A percentile compares a stretch with the other conserved stretches of the same genome.
Evolutionary conservation across 345 rosid genomes (phyloP).

Genomic region (Hibiscus syriacus): DNA sequence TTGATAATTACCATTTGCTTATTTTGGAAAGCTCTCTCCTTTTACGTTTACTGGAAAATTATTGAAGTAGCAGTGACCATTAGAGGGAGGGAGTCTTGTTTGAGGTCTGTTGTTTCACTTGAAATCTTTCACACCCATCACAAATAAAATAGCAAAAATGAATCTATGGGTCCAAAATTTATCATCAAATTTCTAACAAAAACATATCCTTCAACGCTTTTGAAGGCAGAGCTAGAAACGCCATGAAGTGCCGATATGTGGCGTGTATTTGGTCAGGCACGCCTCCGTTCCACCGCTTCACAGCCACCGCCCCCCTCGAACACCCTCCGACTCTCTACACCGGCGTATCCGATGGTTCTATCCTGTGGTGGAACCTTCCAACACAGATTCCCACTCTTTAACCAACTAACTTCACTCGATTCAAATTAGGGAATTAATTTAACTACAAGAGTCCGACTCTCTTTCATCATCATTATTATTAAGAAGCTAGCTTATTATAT

Average conservation of each 20-base stretch:
- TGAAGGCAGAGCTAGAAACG: constrained; percentile 1
- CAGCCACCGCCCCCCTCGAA: constrained; percentile 51
- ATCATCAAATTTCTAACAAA: not conserved
- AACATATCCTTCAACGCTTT: not conserved
- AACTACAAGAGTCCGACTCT: not conserved
- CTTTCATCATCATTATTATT: not conserved
- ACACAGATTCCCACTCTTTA: constrained; percentile 45
- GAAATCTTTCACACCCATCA: not conserved
- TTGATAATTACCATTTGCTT: no score
- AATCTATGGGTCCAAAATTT: not conserved
- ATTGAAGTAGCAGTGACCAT: not conserved
- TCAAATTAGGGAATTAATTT: not conserved
- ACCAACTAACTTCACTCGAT: not conserved
- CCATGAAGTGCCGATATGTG: constrained; percentile 87
- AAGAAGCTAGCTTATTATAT: not conserved
- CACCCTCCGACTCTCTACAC: constrained; percentile 75
- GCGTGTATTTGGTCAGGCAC: constrained; percentile 77
- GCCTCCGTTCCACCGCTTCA: constrained; percentile 61
- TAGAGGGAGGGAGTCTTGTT: not conserved
- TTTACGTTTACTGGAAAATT: not conserved
- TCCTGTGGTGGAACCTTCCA: constrained; percentile 77
- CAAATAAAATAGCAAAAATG: not conserved
- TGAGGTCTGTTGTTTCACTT: not conserved
- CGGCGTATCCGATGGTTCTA: constrained; percentile 93
- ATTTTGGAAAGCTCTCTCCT: no score